Evolutionary conservation across 2,329 filamentous ascomycete genomes (phyloP).

Genomic region (Sarocladium brachiariae): DNA sequence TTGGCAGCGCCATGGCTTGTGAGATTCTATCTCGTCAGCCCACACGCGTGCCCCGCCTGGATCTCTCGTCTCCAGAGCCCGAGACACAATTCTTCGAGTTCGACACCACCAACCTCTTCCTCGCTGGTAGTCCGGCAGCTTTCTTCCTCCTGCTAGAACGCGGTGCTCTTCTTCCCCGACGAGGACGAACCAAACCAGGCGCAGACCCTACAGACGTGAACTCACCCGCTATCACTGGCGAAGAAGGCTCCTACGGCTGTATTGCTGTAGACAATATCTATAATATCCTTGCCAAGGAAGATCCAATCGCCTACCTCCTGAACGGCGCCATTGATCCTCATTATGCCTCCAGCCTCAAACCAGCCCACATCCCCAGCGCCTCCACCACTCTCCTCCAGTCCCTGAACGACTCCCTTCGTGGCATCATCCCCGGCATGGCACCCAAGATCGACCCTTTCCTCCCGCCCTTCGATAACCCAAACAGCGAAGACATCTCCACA

Average conservation of each 20-base stretch:
- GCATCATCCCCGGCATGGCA: slow-evolving; percentile 49
- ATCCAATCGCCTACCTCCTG: slow-evolving; percentile 81
- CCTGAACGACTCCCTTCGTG: slow-evolving; percentile 55
- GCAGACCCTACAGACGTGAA: slow-evolving; percentile 56
- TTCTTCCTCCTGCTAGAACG: slow-evolving; percentile 89
- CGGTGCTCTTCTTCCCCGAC: slow-evolving; percentile 64
- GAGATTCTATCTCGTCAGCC: slow-evolving; percentile 89
- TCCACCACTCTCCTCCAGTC: slow-evolving; percentile 58
- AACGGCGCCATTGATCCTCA: slow-evolving; percentile 82
- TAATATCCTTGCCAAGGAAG: slow-evolving; percentile 70
- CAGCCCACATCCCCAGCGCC: slow-evolving; percentile 71
- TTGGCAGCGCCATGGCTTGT: slow-evolving; percentile 90
- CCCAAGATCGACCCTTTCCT: slow-evolving; percentile 15
- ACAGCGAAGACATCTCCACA: slow-evolving; percentile 17
- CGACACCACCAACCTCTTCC: slow-evolving; percentile 81
- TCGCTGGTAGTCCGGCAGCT: slow-evolving; percentile 82
- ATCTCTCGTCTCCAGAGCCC: slow-evolving; percentile 32
- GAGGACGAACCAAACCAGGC: slow-evolving; percentile 68
- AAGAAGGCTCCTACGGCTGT: slow-evolving; percentile 77
- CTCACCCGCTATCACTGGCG: slow-evolving; percentile 60
- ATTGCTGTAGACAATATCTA: slow-evolving; percentile 94
- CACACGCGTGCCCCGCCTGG: slow-evolving; percentile 53
- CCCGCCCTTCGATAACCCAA: background rate
- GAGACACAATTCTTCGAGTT: slow-evolving; percentile 72
- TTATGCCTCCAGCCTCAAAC: slow-evolving; percentile 71